Evolutionary conservation across 208 protist genomes (phyloP).

Genomic region (Crithidia sp.): DNA sequence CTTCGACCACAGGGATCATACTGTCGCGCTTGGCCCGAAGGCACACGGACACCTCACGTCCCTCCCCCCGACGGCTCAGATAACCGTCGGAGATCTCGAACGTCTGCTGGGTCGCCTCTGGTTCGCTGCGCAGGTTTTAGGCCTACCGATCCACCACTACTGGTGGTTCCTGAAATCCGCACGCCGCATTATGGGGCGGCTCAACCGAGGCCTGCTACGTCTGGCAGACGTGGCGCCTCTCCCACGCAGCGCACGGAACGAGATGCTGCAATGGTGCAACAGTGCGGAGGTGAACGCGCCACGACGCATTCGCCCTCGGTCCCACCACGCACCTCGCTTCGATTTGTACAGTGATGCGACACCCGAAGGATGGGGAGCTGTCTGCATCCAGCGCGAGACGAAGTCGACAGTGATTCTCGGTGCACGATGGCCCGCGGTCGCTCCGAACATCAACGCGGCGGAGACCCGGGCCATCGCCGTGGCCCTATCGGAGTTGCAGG

Average conservation of each 20-base stretch:
- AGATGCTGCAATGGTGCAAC: neutral
- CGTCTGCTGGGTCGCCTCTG: neutral
- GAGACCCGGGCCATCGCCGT: conserved; percentile 1
- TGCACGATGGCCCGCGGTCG: neutral
- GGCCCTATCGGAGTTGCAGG: neutral
- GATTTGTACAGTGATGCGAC: neutral
- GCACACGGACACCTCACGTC: neutral
- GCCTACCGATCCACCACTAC: neutral
- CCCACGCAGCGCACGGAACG: neutral
- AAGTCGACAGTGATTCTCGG: neutral
- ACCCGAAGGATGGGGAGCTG: neutral
- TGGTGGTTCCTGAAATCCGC: conserved; percentile 1
- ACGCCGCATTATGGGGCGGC: conserved; percentile 1
- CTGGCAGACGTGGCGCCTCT: neutral
- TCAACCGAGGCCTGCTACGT: neutral
- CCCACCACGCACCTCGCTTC: neutral
- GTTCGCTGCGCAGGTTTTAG: neutral
- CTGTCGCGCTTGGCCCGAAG: neutral
- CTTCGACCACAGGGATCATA: neutral
- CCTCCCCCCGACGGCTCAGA: neutral
- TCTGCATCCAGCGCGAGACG: neutral
- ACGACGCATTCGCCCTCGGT: neutral
- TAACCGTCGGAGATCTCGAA: neutral
- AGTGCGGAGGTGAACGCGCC: neutral
- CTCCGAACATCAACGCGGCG: conserved; percentile 3